Evolutionary conservation across 495 filamentous ascomycete genomes (phyloP), one percentile per base, ranked within the genome.

Genomic region (Penicillium taxi): DNA sequence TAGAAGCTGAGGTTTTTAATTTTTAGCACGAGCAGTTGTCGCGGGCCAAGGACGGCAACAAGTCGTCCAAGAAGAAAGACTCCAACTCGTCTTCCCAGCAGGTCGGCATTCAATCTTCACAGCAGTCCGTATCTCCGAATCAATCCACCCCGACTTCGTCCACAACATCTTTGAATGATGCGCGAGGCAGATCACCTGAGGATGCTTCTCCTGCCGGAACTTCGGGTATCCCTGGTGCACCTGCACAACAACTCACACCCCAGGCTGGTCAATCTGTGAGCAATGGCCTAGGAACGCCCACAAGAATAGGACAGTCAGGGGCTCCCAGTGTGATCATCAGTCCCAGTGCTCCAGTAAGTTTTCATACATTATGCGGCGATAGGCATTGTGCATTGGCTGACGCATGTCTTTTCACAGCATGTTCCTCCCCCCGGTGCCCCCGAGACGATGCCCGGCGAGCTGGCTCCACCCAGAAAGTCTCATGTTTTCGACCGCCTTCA

Each of bases 361-460:
- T n/a, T n/a, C n/a, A n/a, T n/a, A n/a, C 17, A 43, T 25, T 7
- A 15, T n/a, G 6, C 8, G 14, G 9, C 12, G 15, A n/a, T 8
- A 9, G 14, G 5, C 23, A 8, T 9, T 22, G 5, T 15, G 14
- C 6, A 4, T 12, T 5, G 5, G 11, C 8, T 41, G 25, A 30
- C 25, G 15, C 18, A 12, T 13, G 30, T 34, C 20, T 37, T 44
- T 40, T 32, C 42, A 30, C 52, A 96, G 89, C 93, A 98, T 69
- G 72, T 86, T 22, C 88, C 91, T 44, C 88, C 86, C 35, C 93
- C 93, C 32, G 91, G 91, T 42, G 84, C 89, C 28, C 79, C 88
- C 30, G 91, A 99, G 67, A 94, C 90, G 1, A 96, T 99, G 93
- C 91, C 93, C 24, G 86, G 89, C 47, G 91, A 99, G 56, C 83